Evolutionary conservation across 2,329 filamentous ascomycete species (phyloP), one percentile per base, ranked within the genome.

Genomic region (Teratosphaeria pseudoeucalypti): DNA sequence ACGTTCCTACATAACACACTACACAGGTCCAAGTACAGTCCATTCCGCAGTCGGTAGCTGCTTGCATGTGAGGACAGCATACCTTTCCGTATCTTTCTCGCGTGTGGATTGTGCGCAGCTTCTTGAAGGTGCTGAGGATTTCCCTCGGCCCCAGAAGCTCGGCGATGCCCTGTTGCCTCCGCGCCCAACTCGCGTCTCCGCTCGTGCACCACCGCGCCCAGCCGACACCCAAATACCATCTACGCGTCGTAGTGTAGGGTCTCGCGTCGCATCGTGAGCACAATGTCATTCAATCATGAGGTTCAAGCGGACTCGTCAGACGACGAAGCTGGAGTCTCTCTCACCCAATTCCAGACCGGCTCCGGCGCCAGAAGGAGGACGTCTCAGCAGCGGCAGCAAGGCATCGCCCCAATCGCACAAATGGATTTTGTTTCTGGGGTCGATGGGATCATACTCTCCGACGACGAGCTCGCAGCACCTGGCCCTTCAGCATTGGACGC

Each of bases 231-330:
- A n/a, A 49, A n/a, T 10, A 23, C 16, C 5, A 4, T 49, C 43
- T 49, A 23, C 43, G 43, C 43, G 43, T 49, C 43, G 11, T 2
- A 23, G n/a, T 14, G 37, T 10, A 14, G 16, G 16, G 7, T 43
- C 37, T 43, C 39, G 54, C 39, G 47, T 58, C 23, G 29, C 53
- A n/a, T 47, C 57, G 58, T n/a, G 1, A 9, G 54, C 34, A 59
- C 34, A 9, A 69, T 69, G 64, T 58, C 67, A 0, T 68, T 68
- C 62, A 61, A 66, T 57, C 70, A 66, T 60, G 60, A 66, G 29
- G 61, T 65, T 3, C 64, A 58, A 29, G 64, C 43, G 58, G 67
- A 70, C 53, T 68, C 65, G 12, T 69, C 66, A 16, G 68, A 70
- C 29, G 66, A 71, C 52, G 70, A 68, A 11, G 61, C 19, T 12